Base-by-base conservation (phyloP, 2,329 filamentous ascomycete species). In the Cercospora sp. region DNA sequence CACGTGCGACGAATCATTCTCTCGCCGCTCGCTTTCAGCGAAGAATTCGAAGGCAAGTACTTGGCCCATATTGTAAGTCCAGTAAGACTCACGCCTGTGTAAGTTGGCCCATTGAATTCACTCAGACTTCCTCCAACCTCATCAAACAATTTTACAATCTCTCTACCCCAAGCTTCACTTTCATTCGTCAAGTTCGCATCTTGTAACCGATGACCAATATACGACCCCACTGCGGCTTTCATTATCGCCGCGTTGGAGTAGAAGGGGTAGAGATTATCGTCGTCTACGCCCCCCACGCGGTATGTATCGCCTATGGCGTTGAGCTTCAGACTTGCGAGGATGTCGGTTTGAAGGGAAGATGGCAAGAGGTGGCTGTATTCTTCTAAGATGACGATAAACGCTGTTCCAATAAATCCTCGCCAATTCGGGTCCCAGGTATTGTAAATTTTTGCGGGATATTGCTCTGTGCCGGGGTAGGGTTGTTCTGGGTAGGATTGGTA, bases 51-150 rank as follows among this genome's bases (percentile, higher is more conserved):
- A 0, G 85, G 83, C 16, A 88, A 78, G 71, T 90, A 90, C 69
- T 88, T 88, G 12, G 83, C 83, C 84, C 86, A 88, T 0, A 89
- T 76, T 1, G 85, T 83, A 5, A 90, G 78, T 0, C 85, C 87
- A 59, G 82, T 87, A 2, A 90, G 78, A 0, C 86, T 87, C 0
- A 90, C 85, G 0, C 88, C 88, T 0, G 86, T 85, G 72, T 90
- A 90, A 0, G 88, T 90, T 4, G 85, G 85, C 0, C 83, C 85
- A 72, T 89, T 89, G 76, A 88, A 89, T 71, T 89, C 87, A 1
- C 86, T 87, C 0, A 90, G 80, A 0, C 87, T 89, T 68, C 85
- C 79, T 64, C 83, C 81, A n/a, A 23, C 28, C 5, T 81, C 79
- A 67, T 84, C 80, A 70, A 89, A 90, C 0, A 90, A 80, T 31